phyloP scores from a whole-genome alignment of 805 yeast species.

The Groenewaldozyma tartarivorans region DNA sequence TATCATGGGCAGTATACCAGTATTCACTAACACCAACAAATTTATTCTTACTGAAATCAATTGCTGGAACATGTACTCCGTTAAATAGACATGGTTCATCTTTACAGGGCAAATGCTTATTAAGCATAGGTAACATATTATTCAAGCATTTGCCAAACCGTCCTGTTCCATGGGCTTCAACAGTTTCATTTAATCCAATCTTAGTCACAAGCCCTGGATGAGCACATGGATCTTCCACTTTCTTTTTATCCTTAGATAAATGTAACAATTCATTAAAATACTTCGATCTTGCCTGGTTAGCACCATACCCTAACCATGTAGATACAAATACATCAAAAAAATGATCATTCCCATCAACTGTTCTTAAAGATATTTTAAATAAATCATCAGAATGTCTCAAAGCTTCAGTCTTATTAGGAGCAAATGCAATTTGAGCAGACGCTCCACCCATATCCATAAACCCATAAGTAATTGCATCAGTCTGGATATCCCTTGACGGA shows the following conservation, averaged over 20 bases:
- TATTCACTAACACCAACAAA: constrained; percentile 94
- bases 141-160: constrained; percentile 64
- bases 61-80: constrained; percentile 88
- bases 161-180: constrained; percentile 61
- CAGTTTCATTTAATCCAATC: constrained; percentile 10
- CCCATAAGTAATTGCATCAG: constrained; percentile 57
- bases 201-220: constrained; percentile 42
- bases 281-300: constrained; percentile 80
- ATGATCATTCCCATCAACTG: constrained; percentile 59
- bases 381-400: constrained; percentile 64
- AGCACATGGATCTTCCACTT: constrained; percentile 60
- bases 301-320: constrained; percentile 97
- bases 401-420: constrained; percentile 58
- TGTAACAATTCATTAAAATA: constrained; percentile 43
- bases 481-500: constrained; percentile 31
- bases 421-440: constrained; percentile 90
- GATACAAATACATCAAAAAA: constrained; percentile 85
- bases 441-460: constrained; percentile 99
- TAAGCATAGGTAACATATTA: constrained; percentile 63
- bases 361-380: constrained; percentile 53
- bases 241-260: constrained; percentile 7
- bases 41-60: constrained; percentile 68
- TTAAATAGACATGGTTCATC: constrained; percentile 89
- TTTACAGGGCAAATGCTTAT: constrained; percentile 71
- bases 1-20: constrained; percentile 94